phyloP scores from a whole-genome alignment of 2,329 filamentous ascomycete species.

The Pezicula radicicola region DNA sequence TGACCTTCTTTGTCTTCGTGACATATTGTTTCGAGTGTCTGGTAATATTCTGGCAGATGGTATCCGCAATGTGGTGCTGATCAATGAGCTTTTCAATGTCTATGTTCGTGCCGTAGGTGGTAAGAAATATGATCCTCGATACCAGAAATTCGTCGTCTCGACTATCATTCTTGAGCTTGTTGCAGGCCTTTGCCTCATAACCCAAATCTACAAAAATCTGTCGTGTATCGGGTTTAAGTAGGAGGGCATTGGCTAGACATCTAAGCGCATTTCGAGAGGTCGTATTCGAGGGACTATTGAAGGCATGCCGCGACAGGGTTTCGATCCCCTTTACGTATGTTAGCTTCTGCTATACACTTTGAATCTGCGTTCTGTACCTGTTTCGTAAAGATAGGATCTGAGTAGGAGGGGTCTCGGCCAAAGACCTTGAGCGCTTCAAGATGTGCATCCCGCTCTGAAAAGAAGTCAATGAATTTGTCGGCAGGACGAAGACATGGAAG shows the following conservation, averaged over 20 bases:
- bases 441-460: conserved; percentile 57
- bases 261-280: conserved; percentile 74
- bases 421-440: conserved; percentile 74
- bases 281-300: conserved; percentile 59
- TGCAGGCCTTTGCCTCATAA: conserved; percentile 64
- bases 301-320: conserved; percentile 69
- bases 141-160: conserved; percentile 84
- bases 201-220: conserved; percentile 72
- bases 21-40: conserved; percentile 62
- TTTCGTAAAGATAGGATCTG: conserved; percentile 81
- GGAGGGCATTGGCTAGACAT: conserved; percentile 80
- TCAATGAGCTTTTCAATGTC: conserved; percentile 64
- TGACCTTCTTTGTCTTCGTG: conserved; percentile 22
- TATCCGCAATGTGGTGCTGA: conserved; percentile 63
- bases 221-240: conserved; percentile 65
- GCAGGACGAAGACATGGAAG: neutral
- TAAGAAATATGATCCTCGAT: conserved; percentile 75
- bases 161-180: conserved; percentile 68
- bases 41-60: conserved; percentile 65
- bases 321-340: conserved; percentile 61
- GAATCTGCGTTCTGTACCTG: conserved; percentile 47
- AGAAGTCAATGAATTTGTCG: conserved; percentile 1
- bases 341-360: conserved; percentile 10
- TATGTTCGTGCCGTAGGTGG: conserved; percentile 73
- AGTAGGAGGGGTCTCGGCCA: conserved; percentile 67